phyloP scores from a whole-genome alignment of 768 basidiomycete species.

The Mycena chlorophos region DNA sequence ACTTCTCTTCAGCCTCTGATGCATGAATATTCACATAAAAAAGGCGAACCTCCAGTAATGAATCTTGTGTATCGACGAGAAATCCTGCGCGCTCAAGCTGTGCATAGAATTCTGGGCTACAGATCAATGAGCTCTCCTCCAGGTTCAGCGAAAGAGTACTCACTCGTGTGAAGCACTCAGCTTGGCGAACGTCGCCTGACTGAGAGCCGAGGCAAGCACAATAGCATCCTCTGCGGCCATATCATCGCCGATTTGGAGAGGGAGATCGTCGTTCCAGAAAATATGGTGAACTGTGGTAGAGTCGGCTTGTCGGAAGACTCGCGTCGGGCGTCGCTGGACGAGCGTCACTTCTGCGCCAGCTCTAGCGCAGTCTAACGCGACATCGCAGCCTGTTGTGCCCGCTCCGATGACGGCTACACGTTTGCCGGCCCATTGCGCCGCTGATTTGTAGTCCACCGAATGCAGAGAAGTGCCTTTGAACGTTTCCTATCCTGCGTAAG shows the following conservation, averaged over 20 bases:
- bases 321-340: constrained; percentile 45
- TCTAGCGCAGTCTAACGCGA: constrained; percentile 14
- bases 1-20: too few species aligned
- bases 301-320: constrained; percentile 16
- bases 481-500: too few species aligned
- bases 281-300: background rate
- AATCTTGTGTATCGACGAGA: constrained; percentile 6
- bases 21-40: too few species aligned
- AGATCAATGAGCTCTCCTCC: background rate
- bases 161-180: constrained; percentile 9
- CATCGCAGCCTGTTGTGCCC: constrained; percentile 34
- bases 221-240: constrained; percentile 18
- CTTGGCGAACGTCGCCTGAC: background rate
- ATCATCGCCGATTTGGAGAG: constrained; percentile 14
- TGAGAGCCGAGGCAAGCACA: constrained; percentile 10
- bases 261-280: constrained; percentile 16
- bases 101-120: constrained; percentile 18
- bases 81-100: constrained; percentile 16
- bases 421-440: constrained; percentile 47
- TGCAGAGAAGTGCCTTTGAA: constrained; percentile 53
- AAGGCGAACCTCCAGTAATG: too few species aligned
- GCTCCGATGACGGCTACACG: constrained; percentile 55
- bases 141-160: background rate
- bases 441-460: constrained; percentile 43
- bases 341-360: constrained; percentile 28